Conservation (phyloP, 2,329 filamentous ascomycete genomes). For the Neocatenulostroma microsporum region DNA sequence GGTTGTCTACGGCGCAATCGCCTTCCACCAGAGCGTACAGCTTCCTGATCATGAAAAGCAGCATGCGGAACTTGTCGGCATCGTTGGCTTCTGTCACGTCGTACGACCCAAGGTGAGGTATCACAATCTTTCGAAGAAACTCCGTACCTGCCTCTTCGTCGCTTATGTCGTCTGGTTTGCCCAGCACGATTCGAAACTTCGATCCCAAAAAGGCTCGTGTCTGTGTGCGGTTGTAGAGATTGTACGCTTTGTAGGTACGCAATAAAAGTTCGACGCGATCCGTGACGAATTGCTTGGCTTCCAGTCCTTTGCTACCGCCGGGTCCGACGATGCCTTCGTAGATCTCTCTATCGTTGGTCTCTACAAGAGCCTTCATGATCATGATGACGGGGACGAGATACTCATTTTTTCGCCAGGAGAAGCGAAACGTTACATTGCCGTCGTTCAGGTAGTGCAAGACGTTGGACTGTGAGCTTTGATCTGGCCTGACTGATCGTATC, state of each 20-base stretch:
- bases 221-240: conserved; percentile 70
- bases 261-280: conserved; percentile 88
- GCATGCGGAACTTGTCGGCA: conserved; percentile 83
- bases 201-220: conserved; percentile 80
- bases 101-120: conserved; percentile 83
- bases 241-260: conserved; percentile 87
- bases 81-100: conserved; percentile 79
- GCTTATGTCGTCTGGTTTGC: conserved; percentile 72
- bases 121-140: conserved; percentile 79
- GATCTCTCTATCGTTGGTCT: conserved; percentile 94
- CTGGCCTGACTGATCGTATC: conserved; percentile 85
- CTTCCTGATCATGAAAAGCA: conserved; percentile 94
- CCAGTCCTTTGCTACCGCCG: conserved; percentile 64
- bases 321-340: conserved; percentile 86
- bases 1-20: conserved; percentile 89
- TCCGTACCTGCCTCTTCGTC: conserved; percentile 87
- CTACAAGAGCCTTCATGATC: conserved; percentile 87
- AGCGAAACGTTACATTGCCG: conserved; percentile 92
- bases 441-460: conserved; percentile 92
- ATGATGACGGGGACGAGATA: conserved; percentile 95
- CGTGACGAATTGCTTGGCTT: conserved; percentile 82
- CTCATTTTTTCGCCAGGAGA: conserved; percentile 96
- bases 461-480: conserved; percentile 96
- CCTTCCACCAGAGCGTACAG: conserved; percentile 88
- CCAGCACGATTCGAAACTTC: conserved; percentile 84